Base-by-base conservation (phyloP, 208 protist species). In the Borovskyia barvae region DNA sequence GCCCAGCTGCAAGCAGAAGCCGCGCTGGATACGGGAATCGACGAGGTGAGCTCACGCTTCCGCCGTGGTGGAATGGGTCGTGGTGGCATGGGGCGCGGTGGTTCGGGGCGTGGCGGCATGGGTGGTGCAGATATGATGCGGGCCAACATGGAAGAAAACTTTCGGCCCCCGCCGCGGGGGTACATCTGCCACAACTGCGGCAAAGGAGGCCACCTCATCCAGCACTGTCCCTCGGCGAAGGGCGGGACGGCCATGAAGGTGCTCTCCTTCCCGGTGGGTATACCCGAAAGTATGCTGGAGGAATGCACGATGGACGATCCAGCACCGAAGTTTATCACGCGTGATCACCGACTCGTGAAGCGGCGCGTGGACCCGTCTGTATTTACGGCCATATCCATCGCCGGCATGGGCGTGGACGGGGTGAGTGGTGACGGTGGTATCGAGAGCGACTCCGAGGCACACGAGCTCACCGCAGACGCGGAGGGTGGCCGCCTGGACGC, bases 141-240 rank as follows among this genome's bases (percentile, higher is more conserved):
- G 30, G 54, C 65, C 7, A 70, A 64, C 37, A 72, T 71, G 64
- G 66, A 76, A 11, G 79, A 84, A 8, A 76, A 57, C 48, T 92
- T 92, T 53, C 73, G 71, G 2, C 80, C 82, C 0, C 89, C 89
- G 6, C 85, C 83, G 20, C 71, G 67, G 43, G 73, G 66, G 7
- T 95, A 95, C 67, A 85, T 95, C 33, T 95, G 89, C 62, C 85
- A 95, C 71, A 93, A 91, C 73, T 95, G 89, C 46, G 89, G 89
- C 29, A 92, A 93, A 40, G 67, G 67, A 22, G 89, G 89, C 2
- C 89, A 95, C 51, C 56, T 82, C 6, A 95, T 95, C 48, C 72
- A 92, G 54, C 85, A 95, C 70, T 95, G 89, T 54, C 89, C 89
- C 14, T 62, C 61, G 11, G 66, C 74, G 6, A 87, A 86, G 24